These are phyloP conservation scores for Turritis glabra DNA, from an alignment of 345 rosid genomes.

Conservation along the genomic window DNA sequence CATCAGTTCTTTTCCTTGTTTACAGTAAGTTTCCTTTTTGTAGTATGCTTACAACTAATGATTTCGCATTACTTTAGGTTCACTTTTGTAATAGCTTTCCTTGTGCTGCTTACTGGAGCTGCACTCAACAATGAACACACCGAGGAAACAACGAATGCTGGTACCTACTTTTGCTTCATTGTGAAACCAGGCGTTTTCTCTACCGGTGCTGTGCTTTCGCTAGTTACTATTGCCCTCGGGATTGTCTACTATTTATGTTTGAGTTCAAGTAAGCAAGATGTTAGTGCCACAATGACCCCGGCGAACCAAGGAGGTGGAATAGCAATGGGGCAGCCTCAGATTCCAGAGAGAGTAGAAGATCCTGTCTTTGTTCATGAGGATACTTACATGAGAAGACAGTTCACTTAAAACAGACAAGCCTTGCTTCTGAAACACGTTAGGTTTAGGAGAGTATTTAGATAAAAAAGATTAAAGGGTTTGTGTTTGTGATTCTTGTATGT, in stretches of 20 bases:
- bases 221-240: conserved; percentile 58
- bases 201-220: conserved; percentile 62
- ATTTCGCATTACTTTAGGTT: conserved; percentile 50
- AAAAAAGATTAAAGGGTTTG: neutral
- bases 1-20: neutral
- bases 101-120: conserved; percentile 75
- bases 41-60: neutral
- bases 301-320: conserved; percentile 48
- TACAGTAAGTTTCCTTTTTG: neutral
- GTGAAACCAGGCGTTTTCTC: conserved; percentile 91
- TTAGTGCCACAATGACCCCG: conserved; percentile 31
- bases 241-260: conserved; percentile 68
- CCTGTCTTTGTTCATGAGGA: conserved; percentile 85
- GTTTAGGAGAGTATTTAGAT: conserved; percentile 4
- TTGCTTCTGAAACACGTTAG: conserved; percentile 18
- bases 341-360: conserved; percentile 55
- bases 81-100: conserved; percentile 76
- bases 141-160: conserved; percentile 48
- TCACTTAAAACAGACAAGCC: conserved; percentile 43
- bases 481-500: conserved; percentile 11
- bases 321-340: conserved; percentile 78
- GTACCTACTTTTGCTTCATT: conserved; percentile 66
- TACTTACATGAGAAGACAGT: conserved; percentile 70
- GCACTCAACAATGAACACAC: conserved; percentile 70
- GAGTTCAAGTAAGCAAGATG: conserved; percentile 45